Conservation (phyloP, 495 filamentous ascomycete species). For the Penicillium daleae region DNA sequence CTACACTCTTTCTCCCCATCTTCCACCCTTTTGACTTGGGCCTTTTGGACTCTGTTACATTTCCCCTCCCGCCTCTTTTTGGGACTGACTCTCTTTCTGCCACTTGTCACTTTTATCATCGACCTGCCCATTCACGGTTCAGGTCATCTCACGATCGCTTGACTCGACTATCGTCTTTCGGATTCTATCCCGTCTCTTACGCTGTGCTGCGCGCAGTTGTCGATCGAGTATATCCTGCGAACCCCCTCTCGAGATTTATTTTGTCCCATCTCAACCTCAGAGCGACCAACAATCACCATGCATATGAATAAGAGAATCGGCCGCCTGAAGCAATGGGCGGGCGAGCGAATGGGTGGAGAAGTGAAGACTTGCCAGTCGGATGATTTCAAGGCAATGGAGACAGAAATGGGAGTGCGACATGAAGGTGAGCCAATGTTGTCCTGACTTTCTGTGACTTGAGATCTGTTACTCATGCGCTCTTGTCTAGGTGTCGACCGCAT, state of each 20-base stretch:
- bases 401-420: constrained; percentile 89
- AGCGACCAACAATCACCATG: constrained; percentile 55
- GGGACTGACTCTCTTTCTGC: constrained; percentile 4
- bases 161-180: constrained; percentile 8
- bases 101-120: neutral
- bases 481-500: constrained; percentile 83
- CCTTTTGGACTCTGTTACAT: constrained; percentile 6
- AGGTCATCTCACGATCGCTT: constrained; percentile 13
- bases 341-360: constrained; percentile 95
- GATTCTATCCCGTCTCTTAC: neutral
- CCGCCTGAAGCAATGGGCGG: constrained; percentile 97
- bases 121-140: neutral
- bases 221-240: neutral
- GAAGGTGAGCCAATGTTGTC: constrained; percentile 64
- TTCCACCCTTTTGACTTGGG: constrained; percentile 7
- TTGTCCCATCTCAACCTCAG: neutral
- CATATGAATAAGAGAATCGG: constrained; percentile 96
- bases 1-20: constrained; percentile 14
- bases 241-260: constrained; percentile 1
- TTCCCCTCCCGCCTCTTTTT: constrained; percentile 11
- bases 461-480: constrained; percentile 8
- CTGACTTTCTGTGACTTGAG: neutral
- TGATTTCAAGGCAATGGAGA: constrained; percentile 90
- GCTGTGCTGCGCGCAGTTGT: constrained; percentile 8
- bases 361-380: constrained; percentile 86